Conservation (phyloP, 2,329 filamentous ascomycete genomes). For the Xylariales sp. region DNA sequence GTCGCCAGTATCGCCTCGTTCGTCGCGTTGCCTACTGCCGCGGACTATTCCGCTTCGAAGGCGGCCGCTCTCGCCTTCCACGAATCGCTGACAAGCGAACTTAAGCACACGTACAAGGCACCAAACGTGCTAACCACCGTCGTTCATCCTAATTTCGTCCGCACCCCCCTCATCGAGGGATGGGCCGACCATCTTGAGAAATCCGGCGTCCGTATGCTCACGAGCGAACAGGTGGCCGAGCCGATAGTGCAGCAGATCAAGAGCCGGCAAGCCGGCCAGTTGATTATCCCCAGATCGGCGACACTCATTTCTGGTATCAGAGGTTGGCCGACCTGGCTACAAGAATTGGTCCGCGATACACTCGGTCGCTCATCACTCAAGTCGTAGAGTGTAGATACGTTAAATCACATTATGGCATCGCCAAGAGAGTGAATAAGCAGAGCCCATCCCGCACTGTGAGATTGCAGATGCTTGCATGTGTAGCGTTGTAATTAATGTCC, state of each 20-base stretch:
- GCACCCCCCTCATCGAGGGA: slow-evolving; percentile 34
- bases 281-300: slow-evolving; percentile 27
- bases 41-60: slow-evolving; percentile 37
- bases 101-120: slow-evolving; percentile 35
- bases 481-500: too few species aligned
- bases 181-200: slow-evolving; percentile 24
- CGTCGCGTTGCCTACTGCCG: slow-evolving; percentile 29
- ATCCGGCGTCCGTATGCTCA: slow-evolving; percentile 32
- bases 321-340: slow-evolving; percentile 37
- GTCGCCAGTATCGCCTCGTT: slow-evolving; percentile 38
- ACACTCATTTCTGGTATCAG: slow-evolving; percentile 23
- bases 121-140: slow-evolving; percentile 35
- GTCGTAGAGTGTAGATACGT: background rate
- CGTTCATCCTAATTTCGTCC: slow-evolving; percentile 36
- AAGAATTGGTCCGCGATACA: slow-evolving; percentile 27
- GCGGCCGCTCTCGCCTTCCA: slow-evolving; percentile 36
- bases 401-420: background rate
- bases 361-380: slow-evolving; percentile 14
- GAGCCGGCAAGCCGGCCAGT: slow-evolving; percentile 34
- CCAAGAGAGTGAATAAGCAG: background rate
- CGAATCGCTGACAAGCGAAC: slow-evolving; percentile 35
- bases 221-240: slow-evolving; percentile 33
- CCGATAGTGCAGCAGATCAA: slow-evolving; percentile 36
- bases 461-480: background rate
- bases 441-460: too few species aligned